Base-by-base conservation (phyloP, 768 basidiomycete species). In the Calocybe cyanea region DNA sequence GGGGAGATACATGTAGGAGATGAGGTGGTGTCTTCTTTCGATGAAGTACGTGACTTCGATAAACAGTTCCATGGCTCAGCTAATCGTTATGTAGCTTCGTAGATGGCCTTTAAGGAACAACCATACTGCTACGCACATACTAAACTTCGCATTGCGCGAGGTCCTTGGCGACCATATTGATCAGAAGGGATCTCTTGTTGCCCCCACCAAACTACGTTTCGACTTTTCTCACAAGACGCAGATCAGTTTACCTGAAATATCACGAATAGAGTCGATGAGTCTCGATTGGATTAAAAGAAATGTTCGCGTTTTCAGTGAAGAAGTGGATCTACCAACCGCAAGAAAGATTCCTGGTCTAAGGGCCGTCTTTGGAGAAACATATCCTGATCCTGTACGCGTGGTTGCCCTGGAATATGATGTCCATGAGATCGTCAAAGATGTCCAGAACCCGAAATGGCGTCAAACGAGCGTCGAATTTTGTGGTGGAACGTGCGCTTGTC, bases 101-200 rank as follows among this genome's bases (percentile, higher is more conserved):
- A 81, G 96, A 40, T 93, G 92, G 88, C 94, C 95, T 0, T 70
- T 99, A 40, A 84, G 94, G 43, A 98, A 92, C 67, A 99, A 99
- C 60, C 96, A 99, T 69, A 98, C 96, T 20, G 96, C 86, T 17
- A 99, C 96, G 0, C 96, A 99, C 63, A 96, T 99, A 56, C 87
- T 99, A 56, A 99, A 99, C 72, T 99, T 76, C 59, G 80, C 73
- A 43, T 79, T 99, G 2, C 87, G 96, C 28, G 96, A 98, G 60
- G 80, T 92, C 9, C 82, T 98, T 9, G 96, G 96, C 19, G 93
- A 97, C 62, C 96, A 98, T 59, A 86, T 98, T 49, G 96, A 98
- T 64, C 96, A 99, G 63, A 96, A 90, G 62, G 96, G 96, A 24
- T 98, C 96, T 3, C 81, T 99, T 37, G 96, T 99, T 51, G 93